Base-by-base conservation (phyloP, 2,329 filamentous ascomycete species). In the Fusarium camptoceras region DNA sequence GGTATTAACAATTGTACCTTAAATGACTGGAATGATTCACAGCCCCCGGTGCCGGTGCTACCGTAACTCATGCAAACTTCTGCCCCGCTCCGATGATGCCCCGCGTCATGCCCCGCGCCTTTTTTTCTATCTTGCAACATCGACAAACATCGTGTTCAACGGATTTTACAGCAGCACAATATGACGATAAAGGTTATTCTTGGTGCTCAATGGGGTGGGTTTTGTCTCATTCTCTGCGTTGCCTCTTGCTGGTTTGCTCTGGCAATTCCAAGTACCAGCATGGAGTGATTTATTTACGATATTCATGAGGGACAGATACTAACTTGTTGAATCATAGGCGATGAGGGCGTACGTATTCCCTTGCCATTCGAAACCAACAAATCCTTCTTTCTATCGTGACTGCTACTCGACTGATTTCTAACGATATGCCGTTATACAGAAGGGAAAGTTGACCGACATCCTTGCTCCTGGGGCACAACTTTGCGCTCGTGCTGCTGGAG, bases 401-500 rank as follows among this genome's bases (percentile, higher is more conserved):
- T 30, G 18, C 24, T 7, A 8, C 27, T 15, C 20, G 42, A 22
- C 20, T 48, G 24, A 31, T 22, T 14, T 41, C 59, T 64, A 53
- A 64, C 59, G 43, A 54, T 28, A 20, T 25, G 15, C 11, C 14
- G n/a, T 15, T 39, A 16, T 63, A 18, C 20, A 67, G 55, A 55
- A 67, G 27, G 64, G 60, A 47, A 63, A 63, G 47, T 37, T 63
- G 22, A 66, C 59, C 43, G 63, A 66, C 20, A 66, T 66, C 18
- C 53, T 66, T 31, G 63, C 59, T 22, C 59, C 59, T 42, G 43
- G 59, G 24, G 63, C 63, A 41, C 63, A 66, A 30, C 59, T 66
- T 22, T 66, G 63, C 48, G 63, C 59, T 22, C 53, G 63, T 34
- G 63, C 63, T 25, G 63, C 63, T 51, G 63, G 63, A 39, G 59